These are phyloP conservation scores for Solanum etuberosum DNA, from an alignment of 257 asterid species.

Conservation along the genomic window DNA sequence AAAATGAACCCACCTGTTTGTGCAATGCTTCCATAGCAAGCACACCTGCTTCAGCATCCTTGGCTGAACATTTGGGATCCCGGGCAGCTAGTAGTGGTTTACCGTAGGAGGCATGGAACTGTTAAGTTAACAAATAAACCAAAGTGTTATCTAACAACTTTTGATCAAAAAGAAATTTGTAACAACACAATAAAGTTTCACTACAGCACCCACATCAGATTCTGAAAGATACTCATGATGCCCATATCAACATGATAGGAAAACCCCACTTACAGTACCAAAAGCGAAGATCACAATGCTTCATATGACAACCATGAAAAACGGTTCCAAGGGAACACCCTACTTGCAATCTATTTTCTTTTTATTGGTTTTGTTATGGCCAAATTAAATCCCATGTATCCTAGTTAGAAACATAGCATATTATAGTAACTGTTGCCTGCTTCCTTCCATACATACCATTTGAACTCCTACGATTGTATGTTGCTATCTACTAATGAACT, in stretches of 20 bases:
- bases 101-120: constrained; percentile 97
- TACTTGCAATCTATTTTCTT: background rate
- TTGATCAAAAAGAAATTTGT: background rate
- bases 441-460: background rate
- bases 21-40: constrained; percentile 99
- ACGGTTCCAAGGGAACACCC: background rate
- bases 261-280: background rate
- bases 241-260: background rate
- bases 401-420: background rate
- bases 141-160: background rate
- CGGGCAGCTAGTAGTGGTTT: constrained; percentile 91
- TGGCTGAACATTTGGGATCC: constrained; percentile 95
- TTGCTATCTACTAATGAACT: background rate
- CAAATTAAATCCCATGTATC: background rate
- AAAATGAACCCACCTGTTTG: constrained; percentile 57
- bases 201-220: background rate
- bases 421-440: background rate
- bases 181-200: background rate
- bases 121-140: constrained; percentile 15
- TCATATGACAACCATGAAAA: background rate
- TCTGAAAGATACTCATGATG: background rate
- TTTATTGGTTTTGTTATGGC: background rate
- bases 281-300: background rate
- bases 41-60: constrained; percentile 94
- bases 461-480: background rate